Evolutionary conservation across 139 green algal genomes (phyloP), one percentile per base, ranked within the genome.

Genomic region (Gonium pectorale): DNA sequence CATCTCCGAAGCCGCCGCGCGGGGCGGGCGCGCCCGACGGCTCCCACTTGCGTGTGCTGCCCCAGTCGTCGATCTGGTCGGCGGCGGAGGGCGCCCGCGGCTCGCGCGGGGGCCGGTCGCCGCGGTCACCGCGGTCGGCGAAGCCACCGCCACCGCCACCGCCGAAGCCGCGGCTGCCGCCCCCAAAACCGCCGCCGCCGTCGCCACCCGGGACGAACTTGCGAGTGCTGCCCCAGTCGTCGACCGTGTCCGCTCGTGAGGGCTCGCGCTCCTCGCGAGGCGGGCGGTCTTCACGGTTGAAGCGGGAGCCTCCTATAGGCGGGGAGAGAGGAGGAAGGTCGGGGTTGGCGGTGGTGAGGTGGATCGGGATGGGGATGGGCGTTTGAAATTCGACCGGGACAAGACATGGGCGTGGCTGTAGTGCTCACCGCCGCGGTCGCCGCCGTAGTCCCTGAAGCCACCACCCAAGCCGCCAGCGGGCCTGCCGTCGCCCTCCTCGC

Each of bases 31-130:
- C 60, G 29, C 66, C 52, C 19, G 66, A 83, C 46, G 94, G 92
- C 82, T 88, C 79, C 60, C 94, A 96, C 87, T 94, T 92, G 17
- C 88, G 85, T 4, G 73, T 89, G 62, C 77, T 86, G 49, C 92
- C 92, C 96, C 96, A 98, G 67, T 97, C 86, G 72, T 95, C 86
- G 5, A 88, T 90, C 49, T 70, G 71, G 64, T 98, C 95, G 22
- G 95, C 94, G 7, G 92, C 92, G 0, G 92, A 97, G 15, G 86
- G 85, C 15, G 71, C 75, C 26, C 80, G 52, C 3, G 84, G 71
- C 62, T 94, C 88, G 6, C 86, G 72, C 49, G 83, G 88, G 1
- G 62, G 59, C 2, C 77, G 77, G 43, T 70, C 38, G 17, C 54
- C 41, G 13, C 33, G 60, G 21, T 80, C 62, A 22, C 73, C 71